Base-by-base conservation (phyloP, 345 rosid species). In the Rhodamnia rubescens region DNA sequence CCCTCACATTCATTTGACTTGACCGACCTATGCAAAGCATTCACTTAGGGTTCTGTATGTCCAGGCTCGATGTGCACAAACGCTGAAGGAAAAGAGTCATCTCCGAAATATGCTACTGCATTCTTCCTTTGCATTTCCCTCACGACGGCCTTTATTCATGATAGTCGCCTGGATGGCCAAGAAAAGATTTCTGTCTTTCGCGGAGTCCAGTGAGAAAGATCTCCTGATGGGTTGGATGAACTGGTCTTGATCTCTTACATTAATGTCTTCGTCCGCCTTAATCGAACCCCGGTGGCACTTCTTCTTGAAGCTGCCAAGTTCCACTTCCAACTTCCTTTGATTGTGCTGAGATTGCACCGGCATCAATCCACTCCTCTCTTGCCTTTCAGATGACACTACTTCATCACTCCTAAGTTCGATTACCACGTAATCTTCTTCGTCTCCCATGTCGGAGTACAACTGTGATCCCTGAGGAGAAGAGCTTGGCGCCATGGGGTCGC, bases 131-230 rank as follows among this genome's bases (percentile, higher is more conserved):
- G 49, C 20, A 47, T 64, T 40, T 59, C 42, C 53, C 22, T 57
- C 53, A 49, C 85, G n/a, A 27, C n/a, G 57, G n/a, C 84, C 44
- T 53, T 36, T 50, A 10, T 82, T 53, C 32, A 53, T 53, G 7
- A 82, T 53, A 12, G 89, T 85, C 15, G 89, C 89, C 88, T 90
- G 95, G 86, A 93, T 90, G 21, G 90, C 86, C 81, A 84, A 82
- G 87, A 87, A 91, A 83, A 94, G 91, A 81, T 90, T 92, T 83
- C 88, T 87, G 82, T 92, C 93, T 51, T 86, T 90, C 40, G 93
- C 93, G 27, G 95, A 93, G 89, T 92, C 95, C 82, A 91, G 87
- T 8, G 96, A 94, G 88, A 94, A 92, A 6, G 95, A 94, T 90
- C 94, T 91, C 90, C 95, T 87, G 74, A 94, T 90, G 5, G 93